phyloP scores from a whole-genome alignment of 768 basidiomycete genomes.

The Russula griseocarnosa region DNA sequence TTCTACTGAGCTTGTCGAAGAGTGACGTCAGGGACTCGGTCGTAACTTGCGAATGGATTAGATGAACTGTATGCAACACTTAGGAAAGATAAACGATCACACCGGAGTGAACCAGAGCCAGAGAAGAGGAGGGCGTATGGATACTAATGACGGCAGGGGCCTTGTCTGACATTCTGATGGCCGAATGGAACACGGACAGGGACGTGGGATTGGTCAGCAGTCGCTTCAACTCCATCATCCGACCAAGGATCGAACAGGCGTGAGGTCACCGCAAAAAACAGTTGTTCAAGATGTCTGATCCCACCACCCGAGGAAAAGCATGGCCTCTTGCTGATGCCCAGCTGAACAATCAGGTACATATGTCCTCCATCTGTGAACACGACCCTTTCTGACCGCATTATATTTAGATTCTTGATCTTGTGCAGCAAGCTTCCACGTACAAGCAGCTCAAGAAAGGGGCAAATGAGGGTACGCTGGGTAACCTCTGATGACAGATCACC shows the following conservation, averaged over 20 bases:
- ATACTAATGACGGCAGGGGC: slow-evolving; percentile 59
- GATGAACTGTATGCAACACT: not conserved
- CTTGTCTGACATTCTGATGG: slow-evolving; percentile 32
- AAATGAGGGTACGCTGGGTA: slow-evolving; percentile 74
- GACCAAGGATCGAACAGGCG: slow-evolving; percentile 84
- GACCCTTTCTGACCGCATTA: slow-evolving; percentile 6
- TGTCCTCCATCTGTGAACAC: slow-evolving; percentile 7
- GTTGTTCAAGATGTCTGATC: slow-evolving; percentile 52
- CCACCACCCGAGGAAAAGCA: slow-evolving; percentile 60
- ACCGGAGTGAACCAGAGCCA: slow-evolving; percentile 74
- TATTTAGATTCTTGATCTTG: slow-evolving; percentile 84
- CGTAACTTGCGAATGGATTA: slow-evolving; percentile 45
- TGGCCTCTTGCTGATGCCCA: slow-evolving; percentile 84
- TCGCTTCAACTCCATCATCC: slow-evolving; percentile 3
- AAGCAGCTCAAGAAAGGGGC: slow-evolving; percentile 99
- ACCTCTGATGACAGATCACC: not conserved
- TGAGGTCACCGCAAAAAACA: slow-evolving; percentile 59
- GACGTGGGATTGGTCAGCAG: not conserved
- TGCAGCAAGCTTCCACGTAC: slow-evolving; percentile 94
- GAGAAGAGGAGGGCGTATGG: slow-evolving; percentile 72
- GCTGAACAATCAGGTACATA: slow-evolving; percentile 80
- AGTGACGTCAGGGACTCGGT: slow-evolving; percentile 62
- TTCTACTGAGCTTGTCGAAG: slow-evolving; percentile 68
- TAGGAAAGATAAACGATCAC: slow-evolving; percentile 33
- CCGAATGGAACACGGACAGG: not conserved